phyloP scores from a whole-genome alignment of 2,329 filamentous ascomycete genomes.

The Aspergillus texensis region DNA sequence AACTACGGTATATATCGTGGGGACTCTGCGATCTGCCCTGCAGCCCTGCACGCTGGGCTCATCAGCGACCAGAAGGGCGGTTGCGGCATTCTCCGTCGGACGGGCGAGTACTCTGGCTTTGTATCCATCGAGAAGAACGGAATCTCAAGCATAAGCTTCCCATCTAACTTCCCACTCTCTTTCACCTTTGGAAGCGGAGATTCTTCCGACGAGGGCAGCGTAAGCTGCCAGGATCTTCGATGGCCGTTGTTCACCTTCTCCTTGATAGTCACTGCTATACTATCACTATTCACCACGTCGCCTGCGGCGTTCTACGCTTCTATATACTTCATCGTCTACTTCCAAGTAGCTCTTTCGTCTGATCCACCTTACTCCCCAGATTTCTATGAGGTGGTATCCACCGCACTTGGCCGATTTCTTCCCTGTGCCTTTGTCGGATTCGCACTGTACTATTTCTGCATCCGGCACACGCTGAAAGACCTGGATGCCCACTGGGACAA shows the following conservation, averaged over 20 bases:
- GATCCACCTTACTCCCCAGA: conserved; percentile 59
- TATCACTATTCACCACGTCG: conserved; percentile 60
- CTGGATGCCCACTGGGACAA: conserved; percentile 63
- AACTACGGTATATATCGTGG: conserved; percentile 57
- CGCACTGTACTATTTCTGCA: conserved; percentile 59
- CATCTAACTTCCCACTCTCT: conserved; percentile 60
- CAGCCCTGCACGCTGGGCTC: conserved; percentile 63
- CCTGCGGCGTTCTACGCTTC: conserved; percentile 59
- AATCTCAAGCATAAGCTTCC: conserved; percentile 56
- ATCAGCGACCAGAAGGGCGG: conserved; percentile 58
- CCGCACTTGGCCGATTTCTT: conserved; percentile 59
- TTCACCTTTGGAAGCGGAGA: conserved; percentile 55
- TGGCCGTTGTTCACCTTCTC: conserved; percentile 62
- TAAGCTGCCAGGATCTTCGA: conserved; percentile 57
- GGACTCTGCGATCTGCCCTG: conserved; percentile 63
- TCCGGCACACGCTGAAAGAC: conserved; percentile 51
- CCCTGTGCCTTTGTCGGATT: conserved; percentile 62
- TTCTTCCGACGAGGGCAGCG: conserved; percentile 7
- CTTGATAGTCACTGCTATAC: conserved; percentile 55
- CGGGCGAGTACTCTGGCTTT: conserved; percentile 55
- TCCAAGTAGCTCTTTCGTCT: conserved; percentile 62
- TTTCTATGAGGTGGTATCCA: conserved; percentile 58
- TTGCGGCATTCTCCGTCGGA: conserved; percentile 57
- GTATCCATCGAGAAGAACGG: conserved; percentile 50
- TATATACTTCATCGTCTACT: conserved; percentile 59